These are phyloP conservation scores for Reutealis trisperma DNA, from an alignment of 345 rosid genomes.

Conservation along the genomic window DNA sequence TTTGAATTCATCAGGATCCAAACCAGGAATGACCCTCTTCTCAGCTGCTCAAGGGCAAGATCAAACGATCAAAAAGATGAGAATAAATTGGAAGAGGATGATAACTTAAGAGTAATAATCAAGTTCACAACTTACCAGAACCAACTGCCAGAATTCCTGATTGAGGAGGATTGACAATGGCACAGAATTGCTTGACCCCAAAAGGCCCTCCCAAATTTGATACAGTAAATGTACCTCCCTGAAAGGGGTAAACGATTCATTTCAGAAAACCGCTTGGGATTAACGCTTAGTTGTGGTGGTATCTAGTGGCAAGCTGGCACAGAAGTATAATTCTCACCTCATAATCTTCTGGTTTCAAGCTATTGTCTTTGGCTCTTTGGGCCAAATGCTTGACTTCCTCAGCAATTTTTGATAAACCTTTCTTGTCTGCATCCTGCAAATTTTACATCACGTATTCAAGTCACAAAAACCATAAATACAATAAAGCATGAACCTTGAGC, in stretches of 20 bases:
- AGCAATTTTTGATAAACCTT: slow-evolving; percentile 78
- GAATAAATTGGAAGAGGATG: slow-evolving; percentile 1
- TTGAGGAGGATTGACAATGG: slow-evolving; percentile 94
- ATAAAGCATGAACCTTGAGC: neutral
- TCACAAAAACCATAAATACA: neutral
- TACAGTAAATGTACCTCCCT: slow-evolving; percentile 97
- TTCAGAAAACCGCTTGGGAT: neutral
- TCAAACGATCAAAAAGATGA: slow-evolving; percentile 1
- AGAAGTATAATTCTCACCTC: slow-evolving; percentile 50
- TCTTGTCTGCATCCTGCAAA: slow-evolving; percentile 88
- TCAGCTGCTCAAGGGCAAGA: slow-evolving; percentile 58
- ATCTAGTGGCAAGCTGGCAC: neutral
- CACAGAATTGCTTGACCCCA: slow-evolving; percentile 92
- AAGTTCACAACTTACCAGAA: slow-evolving; percentile 54
- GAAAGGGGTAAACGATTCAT: slow-evolving; percentile 25
- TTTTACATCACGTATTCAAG: slow-evolving; percentile 4
- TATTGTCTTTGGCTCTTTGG: slow-evolving; percentile 85
- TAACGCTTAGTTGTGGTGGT: too few species aligned
- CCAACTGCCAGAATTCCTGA: slow-evolving; percentile 94
- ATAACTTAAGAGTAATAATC: neutral
- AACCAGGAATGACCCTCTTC: slow-evolving; percentile 80
- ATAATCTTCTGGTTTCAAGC: slow-evolving; percentile 91
- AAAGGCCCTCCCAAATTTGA: slow-evolving; percentile 99
- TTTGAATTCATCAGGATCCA: slow-evolving; percentile 60
- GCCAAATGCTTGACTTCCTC: slow-evolving; percentile 86